Percentiles rank a stretch among this genome's conserved stretches.
phyloP scores from a whole-genome alignment of 176 grass and related monocot genomes.

The Zea luxurians region DNA sequence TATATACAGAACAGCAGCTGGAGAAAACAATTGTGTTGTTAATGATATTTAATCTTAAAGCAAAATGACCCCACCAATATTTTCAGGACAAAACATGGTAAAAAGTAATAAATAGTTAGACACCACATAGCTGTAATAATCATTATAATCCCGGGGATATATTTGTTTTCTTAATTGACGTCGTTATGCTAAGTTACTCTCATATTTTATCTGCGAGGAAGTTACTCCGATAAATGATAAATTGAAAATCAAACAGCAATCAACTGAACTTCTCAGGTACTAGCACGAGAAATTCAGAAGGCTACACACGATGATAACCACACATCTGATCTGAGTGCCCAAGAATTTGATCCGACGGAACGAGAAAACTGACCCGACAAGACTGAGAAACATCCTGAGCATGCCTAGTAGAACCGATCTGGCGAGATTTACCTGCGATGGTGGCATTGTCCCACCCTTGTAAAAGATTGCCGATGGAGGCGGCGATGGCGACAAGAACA shows the following conservation, averaged over 20 bases:
- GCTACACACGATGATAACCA: not conserved
- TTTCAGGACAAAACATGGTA: constrained; percentile 20
- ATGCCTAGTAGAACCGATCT: not conserved
- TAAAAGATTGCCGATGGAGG: constrained; percentile 76
- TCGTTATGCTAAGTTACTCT: not conserved
- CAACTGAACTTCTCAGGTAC: not conserved
- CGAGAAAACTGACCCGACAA: not conserved
- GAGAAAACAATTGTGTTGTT: constrained; percentile 14
- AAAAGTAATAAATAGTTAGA: not conserved
- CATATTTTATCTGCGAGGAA: not conserved
- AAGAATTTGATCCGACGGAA: constrained; percentile 2
- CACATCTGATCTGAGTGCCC: not conserved
- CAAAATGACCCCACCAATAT: constrained; percentile 16
- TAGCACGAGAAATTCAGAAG: not conserved
- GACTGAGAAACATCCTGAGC: too few species aligned
- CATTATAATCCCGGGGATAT: not conserved
- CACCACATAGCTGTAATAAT: constrained; percentile 1
- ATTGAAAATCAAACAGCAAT: constrained; percentile 13
- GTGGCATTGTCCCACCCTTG: constrained; percentile 93
- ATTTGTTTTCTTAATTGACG: not conserved
- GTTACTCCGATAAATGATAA: not conserved
- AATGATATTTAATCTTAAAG: constrained; percentile 10
- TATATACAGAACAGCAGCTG: constrained; percentile 88
- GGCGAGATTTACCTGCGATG: constrained; percentile 56
- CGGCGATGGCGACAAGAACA: constrained; percentile 63